Evolutionary conservation across 2,329 filamentous ascomycete species (phyloP).

Genomic region (Aspergillus felis): DNA sequence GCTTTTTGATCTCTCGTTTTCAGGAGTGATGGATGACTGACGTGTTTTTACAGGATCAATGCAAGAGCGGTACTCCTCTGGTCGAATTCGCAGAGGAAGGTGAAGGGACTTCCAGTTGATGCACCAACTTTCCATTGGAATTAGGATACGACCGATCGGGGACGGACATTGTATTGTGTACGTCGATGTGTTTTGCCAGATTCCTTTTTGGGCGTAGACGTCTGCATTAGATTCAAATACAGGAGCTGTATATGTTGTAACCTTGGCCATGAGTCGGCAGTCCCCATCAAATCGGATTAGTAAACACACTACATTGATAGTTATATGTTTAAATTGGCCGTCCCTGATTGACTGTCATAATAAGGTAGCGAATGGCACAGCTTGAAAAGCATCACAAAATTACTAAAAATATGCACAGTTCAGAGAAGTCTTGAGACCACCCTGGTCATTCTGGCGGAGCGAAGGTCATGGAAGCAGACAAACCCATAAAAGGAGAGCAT

Average conservation of each 20-base stretch:
- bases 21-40: constrained; percentile 18
- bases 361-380: too few relatives aligned
- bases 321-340: too few relatives aligned
- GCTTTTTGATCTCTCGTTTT: not conserved
- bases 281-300: too few relatives aligned
- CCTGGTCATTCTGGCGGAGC: too few relatives aligned
- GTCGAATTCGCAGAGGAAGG: constrained; percentile 64
- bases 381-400: too few relatives aligned
- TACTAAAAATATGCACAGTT: too few relatives aligned
- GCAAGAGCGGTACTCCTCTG: constrained; percentile 70
- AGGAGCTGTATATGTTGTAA: not conserved
- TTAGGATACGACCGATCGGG: not conserved
- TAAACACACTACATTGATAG: too few relatives aligned
- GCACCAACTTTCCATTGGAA: not conserved
- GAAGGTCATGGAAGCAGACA: too few relatives aligned
- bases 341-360: too few relatives aligned
- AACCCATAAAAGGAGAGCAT: too few relatives aligned
- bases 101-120: constrained; percentile 8
- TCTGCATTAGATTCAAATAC: not conserved
- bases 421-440: too few relatives aligned
- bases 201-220: not conserved
- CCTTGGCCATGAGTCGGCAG: not conserved
- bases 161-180: not conserved
- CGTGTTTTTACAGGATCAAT: constrained; percentile 59
- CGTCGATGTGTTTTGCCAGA: not conserved